A percentile compares a stretch with the other conserved stretches of the same genome.
Evolutionary conservation across 371 early-diverging fungal species (phyloP).

Genomic region (Nematocida homosporus): DNA sequence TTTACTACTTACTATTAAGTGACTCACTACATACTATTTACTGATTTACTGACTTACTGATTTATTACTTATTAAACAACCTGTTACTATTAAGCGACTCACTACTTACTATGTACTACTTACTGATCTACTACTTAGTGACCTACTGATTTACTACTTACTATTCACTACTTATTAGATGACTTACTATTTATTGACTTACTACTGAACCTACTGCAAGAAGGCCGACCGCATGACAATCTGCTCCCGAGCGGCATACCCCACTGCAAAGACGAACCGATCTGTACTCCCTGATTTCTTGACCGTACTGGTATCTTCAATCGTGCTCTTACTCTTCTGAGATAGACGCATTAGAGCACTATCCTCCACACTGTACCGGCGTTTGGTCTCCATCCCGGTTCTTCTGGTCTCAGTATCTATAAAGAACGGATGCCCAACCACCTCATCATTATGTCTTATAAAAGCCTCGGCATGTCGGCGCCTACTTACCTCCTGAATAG

Average conservation of each 20-base stretch:
- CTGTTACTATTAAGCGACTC: too few species aligned
- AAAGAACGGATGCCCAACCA: conserved; percentile 40
- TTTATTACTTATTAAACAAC: too few species aligned
- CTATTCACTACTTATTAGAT: too few species aligned
- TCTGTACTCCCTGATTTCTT: conserved; percentile 22
- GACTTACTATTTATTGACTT: too few species aligned
- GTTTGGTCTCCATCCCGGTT: conserved; percentile 33
- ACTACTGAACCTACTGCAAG: not conserved
- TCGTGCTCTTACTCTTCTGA: conserved; percentile 15
- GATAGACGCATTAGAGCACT: conserved; percentile 16
- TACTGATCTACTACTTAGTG: too few species aligned
- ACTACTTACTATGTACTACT: too few species aligned
- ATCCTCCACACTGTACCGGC: conserved; percentile 34
- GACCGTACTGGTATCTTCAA: conserved; percentile 15
- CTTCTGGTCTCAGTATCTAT: conserved; percentile 31
- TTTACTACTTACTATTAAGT: too few species aligned
- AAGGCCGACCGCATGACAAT: not conserved
- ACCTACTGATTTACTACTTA: too few species aligned
- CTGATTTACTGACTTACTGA: too few species aligned
- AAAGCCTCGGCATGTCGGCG: conserved; percentile 20
- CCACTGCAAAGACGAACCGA: conserved; percentile 27
- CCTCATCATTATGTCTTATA: conserved; percentile 28
- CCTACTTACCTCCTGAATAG: conserved; percentile 34
- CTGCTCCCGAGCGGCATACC: conserved; percentile 4
- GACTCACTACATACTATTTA: too few species aligned